These are phyloP conservation scores for Sarocladium oryzae DNA, from an alignment of 2,329 filamentous ascomycete genomes.

Conservation along the genomic window DNA sequence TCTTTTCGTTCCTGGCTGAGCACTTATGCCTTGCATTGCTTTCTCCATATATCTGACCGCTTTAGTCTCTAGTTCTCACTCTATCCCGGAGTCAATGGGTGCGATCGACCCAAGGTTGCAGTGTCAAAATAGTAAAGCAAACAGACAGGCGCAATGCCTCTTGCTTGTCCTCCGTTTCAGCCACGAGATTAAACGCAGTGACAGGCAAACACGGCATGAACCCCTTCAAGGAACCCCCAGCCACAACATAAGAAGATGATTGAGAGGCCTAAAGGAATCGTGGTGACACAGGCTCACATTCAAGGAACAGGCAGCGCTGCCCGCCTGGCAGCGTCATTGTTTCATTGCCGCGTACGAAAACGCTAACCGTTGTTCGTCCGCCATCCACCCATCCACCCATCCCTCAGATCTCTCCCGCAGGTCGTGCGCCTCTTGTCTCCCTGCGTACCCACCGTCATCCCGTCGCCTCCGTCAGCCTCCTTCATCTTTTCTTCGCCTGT, in stretches of 20 bases:
- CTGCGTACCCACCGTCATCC: slow-evolving; percentile 1
- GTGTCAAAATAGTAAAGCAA: background rate
- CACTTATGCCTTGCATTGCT: background rate
- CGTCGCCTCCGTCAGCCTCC: background rate
- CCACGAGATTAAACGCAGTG: slow-evolving; percentile 3
- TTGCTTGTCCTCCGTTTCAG: slow-evolving; percentile 1
- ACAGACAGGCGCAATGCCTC: background rate
- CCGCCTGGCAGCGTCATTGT: slow-evolving; percentile 7
- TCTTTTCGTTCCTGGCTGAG: background rate
- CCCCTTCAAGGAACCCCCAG: background rate
- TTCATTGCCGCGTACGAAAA: slow-evolving; percentile 4
- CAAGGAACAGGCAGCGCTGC: background rate
- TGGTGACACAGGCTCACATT: slow-evolving; percentile 8
- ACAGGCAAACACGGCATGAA: background rate
- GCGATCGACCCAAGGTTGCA: background rate
- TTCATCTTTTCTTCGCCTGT: background rate
- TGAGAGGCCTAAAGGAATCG: background rate
- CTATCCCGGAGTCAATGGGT: background rate
- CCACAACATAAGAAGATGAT: background rate
- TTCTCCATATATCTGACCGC: background rate
- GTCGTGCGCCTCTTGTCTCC: background rate
- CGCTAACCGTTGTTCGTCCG: background rate
- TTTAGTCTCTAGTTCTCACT: background rate
- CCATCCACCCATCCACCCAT: background rate
- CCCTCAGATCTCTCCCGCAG: background rate